A percentile compares a stretch with the other conserved stretches of the same genome.
Conservation (phyloP, 352 stramenopile genomes). For the Pythium chondricola region DNA sequence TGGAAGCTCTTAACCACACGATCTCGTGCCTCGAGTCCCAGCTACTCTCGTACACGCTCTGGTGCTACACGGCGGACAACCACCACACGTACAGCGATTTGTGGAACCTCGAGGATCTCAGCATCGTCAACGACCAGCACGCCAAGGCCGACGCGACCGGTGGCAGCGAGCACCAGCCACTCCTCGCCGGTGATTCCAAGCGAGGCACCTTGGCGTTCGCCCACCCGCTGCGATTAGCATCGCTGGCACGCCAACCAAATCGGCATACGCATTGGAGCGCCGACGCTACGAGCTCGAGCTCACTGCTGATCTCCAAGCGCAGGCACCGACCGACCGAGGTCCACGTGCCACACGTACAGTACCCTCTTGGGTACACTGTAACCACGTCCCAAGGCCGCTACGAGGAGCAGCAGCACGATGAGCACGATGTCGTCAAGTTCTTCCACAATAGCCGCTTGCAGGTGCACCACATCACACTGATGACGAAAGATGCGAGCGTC, state of each 20-base stretch:
- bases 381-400: slow-evolving; percentile 54
- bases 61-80: slow-evolving; percentile 86
- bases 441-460: too few species aligned
- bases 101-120: slow-evolving; percentile 87
- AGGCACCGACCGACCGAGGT: slow-evolving; percentile 35
- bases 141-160: slow-evolving; percentile 1
- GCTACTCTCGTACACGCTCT: slow-evolving; percentile 83
- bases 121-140: slow-evolving; percentile 51
- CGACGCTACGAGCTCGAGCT: slow-evolving; percentile 62
- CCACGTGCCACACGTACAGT: slow-evolving; percentile 75
- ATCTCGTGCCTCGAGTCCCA: slow-evolving; percentile 67
- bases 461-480: slow-evolving; percentile 12
- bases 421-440: slow-evolving; percentile 55
- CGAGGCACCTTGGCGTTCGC: slow-evolving; percentile 39
- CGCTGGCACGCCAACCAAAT: slow-evolving; percentile 49
- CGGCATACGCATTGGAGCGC: slow-evolving; percentile 41
- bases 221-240: slow-evolving; percentile 68
- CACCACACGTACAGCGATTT: slow-evolving; percentile 67
- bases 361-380: slow-evolving; percentile 53
- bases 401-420: slow-evolving; percentile 37
- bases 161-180: too few species aligned
- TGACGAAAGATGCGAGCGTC: slow-evolving; percentile 11
- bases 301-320: slow-evolving; percentile 25
- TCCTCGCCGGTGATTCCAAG: too few species aligned
- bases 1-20: slow-evolving; percentile 70